Evolutionary conservation across 192 early-diverging fungal genomes (phyloP).

Genomic region (Backusella westeae): DNA sequence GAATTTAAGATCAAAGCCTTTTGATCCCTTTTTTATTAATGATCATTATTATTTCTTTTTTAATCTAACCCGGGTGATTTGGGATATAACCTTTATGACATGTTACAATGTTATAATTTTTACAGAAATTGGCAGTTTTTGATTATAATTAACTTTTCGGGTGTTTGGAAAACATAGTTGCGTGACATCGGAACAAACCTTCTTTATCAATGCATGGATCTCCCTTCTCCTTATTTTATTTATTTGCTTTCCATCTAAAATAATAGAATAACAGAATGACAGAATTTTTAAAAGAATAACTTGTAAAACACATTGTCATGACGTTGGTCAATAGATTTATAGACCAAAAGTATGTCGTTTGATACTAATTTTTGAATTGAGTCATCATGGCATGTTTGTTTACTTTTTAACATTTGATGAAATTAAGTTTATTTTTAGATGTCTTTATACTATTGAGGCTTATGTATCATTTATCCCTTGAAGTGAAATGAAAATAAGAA

Average conservation of each 20-base stretch:
- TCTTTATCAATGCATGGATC: neutral
- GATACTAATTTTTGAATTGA: no score
- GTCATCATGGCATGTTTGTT: no score
- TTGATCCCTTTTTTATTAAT: neutral
- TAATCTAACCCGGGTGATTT: neutral
- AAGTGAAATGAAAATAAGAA: neutral
- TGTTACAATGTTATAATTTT: neutral
- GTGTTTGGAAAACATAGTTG: neutral
- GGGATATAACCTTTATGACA: neutral
- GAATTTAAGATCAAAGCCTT: neutral
- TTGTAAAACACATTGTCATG: no score
- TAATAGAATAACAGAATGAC: no score
- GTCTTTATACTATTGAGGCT: neutral
- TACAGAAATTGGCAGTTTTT: neutral
- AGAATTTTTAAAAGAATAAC: no score
- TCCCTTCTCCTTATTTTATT: neutral
- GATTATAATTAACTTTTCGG: neutral
- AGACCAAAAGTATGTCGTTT: no score
- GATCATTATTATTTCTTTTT: neutral
- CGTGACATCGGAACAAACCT: conserved; percentile 3
- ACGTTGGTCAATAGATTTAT: no score
- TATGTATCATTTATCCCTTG: neutral
- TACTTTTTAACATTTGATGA: no score
- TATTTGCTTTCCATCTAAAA: no score
- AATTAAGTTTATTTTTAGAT: neutral